Base-by-base conservation (phyloP, 225 moss, liverwort and hornwort genomes). In the Neckera pumila region DNA sequence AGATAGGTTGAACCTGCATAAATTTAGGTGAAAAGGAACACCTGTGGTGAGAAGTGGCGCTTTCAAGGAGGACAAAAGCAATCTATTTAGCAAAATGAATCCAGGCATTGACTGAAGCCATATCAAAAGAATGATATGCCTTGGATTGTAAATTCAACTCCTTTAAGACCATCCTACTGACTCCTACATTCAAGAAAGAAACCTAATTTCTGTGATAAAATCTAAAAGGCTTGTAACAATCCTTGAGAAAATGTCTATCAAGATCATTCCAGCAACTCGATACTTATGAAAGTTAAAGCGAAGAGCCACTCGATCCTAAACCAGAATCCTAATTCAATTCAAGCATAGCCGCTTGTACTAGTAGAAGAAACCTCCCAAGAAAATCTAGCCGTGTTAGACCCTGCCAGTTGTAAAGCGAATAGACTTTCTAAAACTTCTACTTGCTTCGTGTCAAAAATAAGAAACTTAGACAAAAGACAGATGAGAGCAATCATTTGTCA, bases 1-100 rank as follows among this genome's bases (percentile, higher is more conserved):
- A 88, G 76, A 99, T 91, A 65, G 94, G 94, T 92, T 99, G 98
- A 86, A 99, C 88, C 98, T 98, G 93, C 91, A 93, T 9, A 85
- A 40, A 80, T 73, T 40, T 76, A 90, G 60, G 86, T 51, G 60
- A 61, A 56, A 49, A 60, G 23, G 14, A 82, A 74, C 19, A 62
- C 19, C 38, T 51, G 43, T 53, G 42, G 58, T 83, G 62, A 90
- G 73, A 61, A 88, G 20, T 75, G 69, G 75, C 31, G 33, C 86
- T 57, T 77, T 80, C 61, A 61, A 77, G 57, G 36, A 56, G 83
- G 22, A 83, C 38, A 60, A 60, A 31, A 56, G n/a, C 60, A 75
- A 36, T 49, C 62, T 19, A 43, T 51, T 60, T 31, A 86, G 76
- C 36, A 43, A 80, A 54, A n/a, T 31, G 63, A 49, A 72, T 33